Percentiles rank a stretch among this genome's conserved stretches.
phyloP scores from a whole-genome alignment of 140 eudicot genomes.

The Erigeron philadelphicus region DNA sequence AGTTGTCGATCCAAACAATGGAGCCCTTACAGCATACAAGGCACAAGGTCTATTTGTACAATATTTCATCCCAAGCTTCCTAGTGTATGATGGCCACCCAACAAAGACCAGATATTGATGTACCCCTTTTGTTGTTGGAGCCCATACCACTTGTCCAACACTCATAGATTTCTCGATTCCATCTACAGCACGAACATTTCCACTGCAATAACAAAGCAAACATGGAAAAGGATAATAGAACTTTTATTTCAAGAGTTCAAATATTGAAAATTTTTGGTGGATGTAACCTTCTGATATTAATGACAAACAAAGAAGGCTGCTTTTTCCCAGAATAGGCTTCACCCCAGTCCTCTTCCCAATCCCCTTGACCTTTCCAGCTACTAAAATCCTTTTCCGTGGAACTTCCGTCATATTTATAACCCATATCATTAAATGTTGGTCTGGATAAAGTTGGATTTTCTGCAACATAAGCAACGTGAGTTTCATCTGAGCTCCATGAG shows the following conservation, averaged over 20 bases:
- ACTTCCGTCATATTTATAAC: slow-evolving; percentile 49
- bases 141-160: slow-evolving; percentile 96
- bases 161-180: slow-evolving; percentile 64
- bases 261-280: neutral
- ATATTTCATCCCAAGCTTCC: slow-evolving; percentile 83
- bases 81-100: slow-evolving; percentile 77
- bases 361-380: slow-evolving; percentile 95
- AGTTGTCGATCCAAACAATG: slow-evolving; percentile 37
- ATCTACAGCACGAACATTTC: slow-evolving; percentile 60
- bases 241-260: neutral
- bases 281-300: slow-evolving; percentile 44
- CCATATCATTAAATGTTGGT: slow-evolving; percentile 53
- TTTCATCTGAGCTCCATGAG: slow-evolving; percentile 86
- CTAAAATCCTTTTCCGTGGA: slow-evolving; percentile 56
- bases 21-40: slow-evolving; percentile 66
- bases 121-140: slow-evolving; percentile 53
- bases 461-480: slow-evolving; percentile 81
- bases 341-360: slow-evolving; percentile 90
- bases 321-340: slow-evolving; percentile 76
- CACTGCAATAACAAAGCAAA: slow-evolving; percentile 37
- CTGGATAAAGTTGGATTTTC: slow-evolving; percentile 74
- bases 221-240: neutral
- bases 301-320: slow-evolving; percentile 72
- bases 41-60: slow-evolving; percentile 89
- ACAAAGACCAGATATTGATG: slow-evolving; percentile 66